Base-by-base conservation (phyloP, 2,329 filamentous ascomycete species). In the Gnomoniopsis sp. region DNA sequence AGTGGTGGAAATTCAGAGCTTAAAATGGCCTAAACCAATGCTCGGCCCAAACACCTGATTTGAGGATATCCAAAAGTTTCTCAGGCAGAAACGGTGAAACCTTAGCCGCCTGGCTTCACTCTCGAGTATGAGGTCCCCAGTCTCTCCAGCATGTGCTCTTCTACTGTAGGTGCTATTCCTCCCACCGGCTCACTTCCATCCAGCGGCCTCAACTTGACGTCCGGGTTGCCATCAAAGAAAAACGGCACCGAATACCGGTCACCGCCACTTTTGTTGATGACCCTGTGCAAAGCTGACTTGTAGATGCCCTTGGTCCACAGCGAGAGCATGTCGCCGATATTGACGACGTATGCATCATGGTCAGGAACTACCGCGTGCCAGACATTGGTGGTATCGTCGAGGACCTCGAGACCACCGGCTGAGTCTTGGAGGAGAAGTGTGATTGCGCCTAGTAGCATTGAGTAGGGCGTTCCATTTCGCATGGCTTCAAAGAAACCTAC, bases 211-310 rank as follows among this genome's bases (percentile, higher is more conserved):
- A 74, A 65, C 61, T 66, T 63, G 12, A 68, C 65, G 53, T 82
- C 78, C 6, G 79, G 70, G 68, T 83, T 82, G 4, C 81, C 81
- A 56, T 79, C 78, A 57, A 83, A 78, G 67, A 84, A 85, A 53
- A 84, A 78, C 0, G 81, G 80, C n/a, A 85, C 72, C 7, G 78
- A 82, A 65, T 83, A 85, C 41, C 83, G 74, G 65, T 83, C 78
- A 11, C 69, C 71, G 1, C 72, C 72, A 2, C 75, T 77, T 47
- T 73, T 73, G 70, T 84, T 84, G 62, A 85, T 77, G 26, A 85
- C 82, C 8, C 81, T 72, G 65, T 86, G 83, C 3, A 81, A 67
- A 51, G 76, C 82, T 64, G 77, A 80, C 65, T 77, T 79, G 70
- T 83, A 85, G 50, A 72, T 69, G 17, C 78, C 76, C 55, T 79